Evolutionary conservation across 208 protist genomes (phyloP), one percentile per base, ranked within the genome.

Genomic region (Herpetomonas muscarum): DNA sequence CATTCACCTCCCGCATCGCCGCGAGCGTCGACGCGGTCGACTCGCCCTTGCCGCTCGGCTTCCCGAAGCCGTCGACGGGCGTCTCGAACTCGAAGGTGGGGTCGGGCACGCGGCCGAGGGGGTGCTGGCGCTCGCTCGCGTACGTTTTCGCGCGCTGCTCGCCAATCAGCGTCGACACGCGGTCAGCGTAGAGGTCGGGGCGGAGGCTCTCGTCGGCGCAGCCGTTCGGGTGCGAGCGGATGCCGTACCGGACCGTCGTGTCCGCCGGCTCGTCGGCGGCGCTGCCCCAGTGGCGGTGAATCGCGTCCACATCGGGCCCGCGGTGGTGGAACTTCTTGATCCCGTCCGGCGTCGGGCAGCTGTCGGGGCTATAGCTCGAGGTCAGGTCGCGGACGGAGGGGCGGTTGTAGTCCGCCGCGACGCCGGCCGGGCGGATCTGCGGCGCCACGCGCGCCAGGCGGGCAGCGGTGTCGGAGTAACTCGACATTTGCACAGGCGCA

Each of bases 111-210:
- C 61, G 82, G 9, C 87, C 87, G 39, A 94, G 81, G 0, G 87
- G 87, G 6, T 62, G 57, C 25, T 61, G 70, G 7, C 61, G 54
- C 61, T 72, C 41, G 41, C 69, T 81, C 36, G 62, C 39, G 68
- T 85, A 92, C 52, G 55, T 61, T 50, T 64, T 67, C 75, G 92
- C 84, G 21, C 73, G 72, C 64, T 87, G 74, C 37, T 86, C 83
- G 34, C 80, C 82, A n/a, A 88, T 65, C 44, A 90, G 61, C 15
- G 67, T 62, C 1, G 67, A 78, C 76, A 89, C 81, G 32, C 67
- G 70, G 68, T 88, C 68, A 2, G 67, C 76, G 62, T 81, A 67
- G 42, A 78, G 28, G 36, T 56, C 71, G 0, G 88, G 80, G 30
- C 74, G 76, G 45, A 94, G 59, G 58, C 84, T 90, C 6, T 45